Evolutionary conservation across 2,329 filamentous ascomycete genomes (phyloP), one percentile per base, ranked within the genome.

Genomic region (Beauveria sp.): DNA sequence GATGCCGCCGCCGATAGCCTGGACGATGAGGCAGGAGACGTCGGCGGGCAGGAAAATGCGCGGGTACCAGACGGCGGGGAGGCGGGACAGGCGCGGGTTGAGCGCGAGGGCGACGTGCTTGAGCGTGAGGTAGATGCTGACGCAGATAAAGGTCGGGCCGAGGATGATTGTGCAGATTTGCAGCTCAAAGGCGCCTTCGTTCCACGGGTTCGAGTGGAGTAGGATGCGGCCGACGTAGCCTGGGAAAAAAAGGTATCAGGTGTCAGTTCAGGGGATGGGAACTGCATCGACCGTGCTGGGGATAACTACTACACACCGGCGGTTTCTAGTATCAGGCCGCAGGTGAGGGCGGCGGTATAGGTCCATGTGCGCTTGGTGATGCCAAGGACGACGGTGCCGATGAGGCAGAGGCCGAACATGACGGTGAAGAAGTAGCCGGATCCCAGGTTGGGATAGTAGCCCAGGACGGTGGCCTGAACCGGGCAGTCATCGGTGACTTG

Each of bases 121-220:
- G 62, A 87, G 79, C 3, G 82, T 85, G 28, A 88, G 79, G 74
- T 87, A 88, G 70, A 87, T 81, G 67, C 78, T 80, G 64, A 84
- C 82, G 71, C 83, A 84, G 71, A 86, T 76, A 62, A 87, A 77
- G 34, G 84, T 83, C 3, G 82, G 82, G n/a, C 75, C 80, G 55
- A 84, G 76, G 71, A 84, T 81, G 72, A 85, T 82, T 71, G 78
- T 75, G 72, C 78, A 79, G 70, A 86, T 84, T 64, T 86, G 82
- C 51, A 81, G 78, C 70, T 85, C 72, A 72, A 86, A 86, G 62
- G 79, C 77, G 58, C 72, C 63, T 16, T 75, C 67, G 70, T 82
- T 73, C 79, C 81, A 87, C 3, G 83, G 82, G 71, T 84, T 83
- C 50, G 71, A 52, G 67, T 79, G 71, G 47, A 86, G 75, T 24